phyloP scores from a whole-genome alignment of 2,329 filamentous ascomycete genomes.

The Geosmithia morbida region DNA sequence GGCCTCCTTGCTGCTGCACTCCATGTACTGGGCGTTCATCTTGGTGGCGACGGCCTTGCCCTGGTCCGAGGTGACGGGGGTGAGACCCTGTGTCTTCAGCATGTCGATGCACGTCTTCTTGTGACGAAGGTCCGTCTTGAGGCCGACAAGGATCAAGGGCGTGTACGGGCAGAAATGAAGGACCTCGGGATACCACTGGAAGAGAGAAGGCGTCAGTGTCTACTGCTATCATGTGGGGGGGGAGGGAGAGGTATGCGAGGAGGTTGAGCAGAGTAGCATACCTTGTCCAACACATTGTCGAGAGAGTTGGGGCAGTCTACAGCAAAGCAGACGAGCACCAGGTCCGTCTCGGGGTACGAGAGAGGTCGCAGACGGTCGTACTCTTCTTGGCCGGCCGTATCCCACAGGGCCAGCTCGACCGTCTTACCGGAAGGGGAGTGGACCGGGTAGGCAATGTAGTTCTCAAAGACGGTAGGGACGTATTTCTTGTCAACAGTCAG shows the following conservation, averaged over 20 bases:
- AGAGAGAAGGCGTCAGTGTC: not conserved
- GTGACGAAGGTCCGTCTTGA: conserved; percentile 91
- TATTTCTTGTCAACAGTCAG: conserved; percentile 68
- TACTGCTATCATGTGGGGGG: not conserved
- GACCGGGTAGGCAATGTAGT: conserved; percentile 96
- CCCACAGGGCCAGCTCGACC: conserved; percentile 94
- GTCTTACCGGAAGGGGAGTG: conserved; percentile 83
- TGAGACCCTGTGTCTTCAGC: conserved; percentile 93
- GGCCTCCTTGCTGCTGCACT: conserved; percentile 98
- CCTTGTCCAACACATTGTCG: conserved; percentile 98
- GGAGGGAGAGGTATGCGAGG: not conserved
- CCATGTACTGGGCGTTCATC: conserved; percentile 93
- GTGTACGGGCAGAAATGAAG: conserved; percentile 98
- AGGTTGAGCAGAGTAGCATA: conserved; percentile 19
- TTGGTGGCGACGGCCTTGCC: conserved; percentile 76
- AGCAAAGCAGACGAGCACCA: conserved; percentile 97
- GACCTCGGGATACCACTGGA: conserved; percentile 96
- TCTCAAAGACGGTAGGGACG: conserved; percentile 96
- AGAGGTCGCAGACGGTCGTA: conserved; percentile 92
- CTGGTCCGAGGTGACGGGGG: conserved; percentile 84
- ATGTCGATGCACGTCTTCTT: conserved; percentile 98
- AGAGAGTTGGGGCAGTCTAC: conserved; percentile 97
- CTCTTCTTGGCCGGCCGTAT: conserved; percentile 96
- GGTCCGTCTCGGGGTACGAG: conserved; percentile 94
- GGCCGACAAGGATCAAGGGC: conserved; percentile 83